These are phyloP conservation scores for Monosporozyma aquatica DNA, from an alignment of 805 yeast species.

Conservation along the genomic window DNA sequence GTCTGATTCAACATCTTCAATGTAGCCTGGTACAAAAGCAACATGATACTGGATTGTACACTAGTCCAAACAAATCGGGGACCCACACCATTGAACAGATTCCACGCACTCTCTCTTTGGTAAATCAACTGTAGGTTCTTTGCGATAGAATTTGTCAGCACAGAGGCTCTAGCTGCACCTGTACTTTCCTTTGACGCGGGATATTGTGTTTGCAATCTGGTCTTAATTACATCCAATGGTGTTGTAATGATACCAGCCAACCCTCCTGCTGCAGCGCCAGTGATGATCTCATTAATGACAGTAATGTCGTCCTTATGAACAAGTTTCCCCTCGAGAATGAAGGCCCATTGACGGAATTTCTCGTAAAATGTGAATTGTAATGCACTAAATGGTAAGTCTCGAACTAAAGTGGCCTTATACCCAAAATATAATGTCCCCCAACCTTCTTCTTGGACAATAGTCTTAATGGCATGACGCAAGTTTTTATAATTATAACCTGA, in stretches of 20 bases:
- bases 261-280: conserved; percentile 97
- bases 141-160: conserved; percentile 36
- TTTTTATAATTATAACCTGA: conserved; percentile 83
- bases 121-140: conserved; percentile 50
- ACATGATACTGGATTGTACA: conserved; percentile 88
- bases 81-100: conserved; percentile 89
- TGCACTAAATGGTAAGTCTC: conserved; percentile 95
- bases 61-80: conserved; percentile 97
- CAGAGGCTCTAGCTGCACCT: conserved; percentile 12
- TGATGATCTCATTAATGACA: conserved; percentile 53
- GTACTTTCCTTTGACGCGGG: conserved; percentile 13
- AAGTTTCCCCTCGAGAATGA: conserved; percentile 27
- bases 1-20: conserved; percentile 37
- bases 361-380: conserved; percentile 95
- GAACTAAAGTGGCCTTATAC: conserved; percentile 82
- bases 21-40: conserved; percentile 73
- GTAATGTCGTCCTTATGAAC: conserved; percentile 40
- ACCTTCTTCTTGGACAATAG: conserved; percentile 67
- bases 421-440: conserved; percentile 72
- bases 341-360: conserved; percentile 58
- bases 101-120: conserved; percentile 62
- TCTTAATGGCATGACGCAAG: conserved; percentile 57
- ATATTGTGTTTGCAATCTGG: conserved; percentile 87
- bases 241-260: conserved; percentile 83
- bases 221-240: conserved; percentile 85